A percentile compares a stretch with the other conserved stretches of the same genome.
Conservation (phyloP, 495 filamentous ascomycete genomes). For the Glarea lozoyensis region DNA sequence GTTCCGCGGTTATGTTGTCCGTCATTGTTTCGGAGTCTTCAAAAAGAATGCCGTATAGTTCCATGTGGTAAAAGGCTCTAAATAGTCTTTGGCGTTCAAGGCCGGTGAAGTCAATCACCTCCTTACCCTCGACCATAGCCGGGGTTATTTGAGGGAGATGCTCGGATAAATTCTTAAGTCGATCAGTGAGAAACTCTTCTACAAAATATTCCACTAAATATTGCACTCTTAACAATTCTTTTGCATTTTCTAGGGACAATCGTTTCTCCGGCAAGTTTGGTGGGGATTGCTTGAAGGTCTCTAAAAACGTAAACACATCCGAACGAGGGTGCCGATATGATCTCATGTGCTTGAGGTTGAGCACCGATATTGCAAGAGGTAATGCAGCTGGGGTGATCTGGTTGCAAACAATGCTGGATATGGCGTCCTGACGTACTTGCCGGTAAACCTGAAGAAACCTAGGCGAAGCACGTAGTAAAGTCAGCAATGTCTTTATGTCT, state of each 20-base stretch:
- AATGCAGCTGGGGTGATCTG: slow-evolving; percentile 1
- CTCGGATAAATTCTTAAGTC: not conserved
- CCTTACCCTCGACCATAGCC: not conserved
- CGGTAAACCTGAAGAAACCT: not conserved
- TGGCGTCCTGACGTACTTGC: not conserved
- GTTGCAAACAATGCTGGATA: not conserved
- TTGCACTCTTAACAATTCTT: not conserved
- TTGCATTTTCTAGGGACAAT: not conserved
- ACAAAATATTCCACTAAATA: not conserved
- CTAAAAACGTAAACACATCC: not conserved
- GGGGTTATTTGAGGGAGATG: not conserved
- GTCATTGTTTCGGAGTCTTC: not conserved
- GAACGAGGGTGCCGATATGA: slow-evolving; percentile 1
- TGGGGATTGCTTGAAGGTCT: not conserved
- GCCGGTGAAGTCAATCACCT: not conserved
- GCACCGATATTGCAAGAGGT: slow-evolving; percentile 1
- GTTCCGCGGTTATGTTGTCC: not conserved
- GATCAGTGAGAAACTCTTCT: not conserved
- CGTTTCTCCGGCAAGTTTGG: not conserved
- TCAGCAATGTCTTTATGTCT: not conserved
- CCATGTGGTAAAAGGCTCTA: not conserved
- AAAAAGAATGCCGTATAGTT: slow-evolving; percentile 1
- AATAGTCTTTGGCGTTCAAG: not conserved
- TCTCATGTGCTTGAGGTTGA: not conserved
- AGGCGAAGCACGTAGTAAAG: slow-evolving; percentile 1